Conservation (phyloP, 2,329 filamentous ascomycete genomes). For the Alternaria sp. region DNA sequence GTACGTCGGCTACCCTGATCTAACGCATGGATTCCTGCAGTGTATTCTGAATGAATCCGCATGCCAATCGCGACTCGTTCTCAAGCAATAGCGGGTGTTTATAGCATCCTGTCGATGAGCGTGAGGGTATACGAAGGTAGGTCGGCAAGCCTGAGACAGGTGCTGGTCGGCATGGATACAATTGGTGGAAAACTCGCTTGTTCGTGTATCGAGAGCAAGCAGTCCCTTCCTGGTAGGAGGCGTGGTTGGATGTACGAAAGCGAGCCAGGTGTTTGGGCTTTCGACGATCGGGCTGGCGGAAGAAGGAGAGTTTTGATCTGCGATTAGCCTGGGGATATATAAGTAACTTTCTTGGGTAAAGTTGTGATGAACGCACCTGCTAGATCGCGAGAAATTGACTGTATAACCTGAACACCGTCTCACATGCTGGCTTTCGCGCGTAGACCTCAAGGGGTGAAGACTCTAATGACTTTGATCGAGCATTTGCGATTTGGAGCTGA, state of each 20-base stretch:
- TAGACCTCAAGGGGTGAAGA: not conserved
- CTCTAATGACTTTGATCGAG: not conserved
- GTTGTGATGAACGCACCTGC: too few species aligned
- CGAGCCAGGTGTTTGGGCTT: not conserved
- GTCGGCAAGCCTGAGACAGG: not conserved
- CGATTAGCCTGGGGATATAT: not conserved
- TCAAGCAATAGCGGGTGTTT: too few species aligned
- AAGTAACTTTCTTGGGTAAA: not conserved
- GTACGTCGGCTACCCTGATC: not conserved
- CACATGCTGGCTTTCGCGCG: not conserved
- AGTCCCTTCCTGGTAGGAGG: not conserved
- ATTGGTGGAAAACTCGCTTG: not conserved
- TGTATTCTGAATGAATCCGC: too few species aligned
- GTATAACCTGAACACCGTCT: not conserved
- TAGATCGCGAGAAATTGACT: not conserved
- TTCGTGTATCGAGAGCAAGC: not conserved
- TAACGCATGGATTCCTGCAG: too few species aligned
- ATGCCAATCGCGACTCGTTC: too few species aligned
- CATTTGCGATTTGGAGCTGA: not conserved
- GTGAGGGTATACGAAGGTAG: not conserved
- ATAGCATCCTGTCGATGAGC: too few species aligned
- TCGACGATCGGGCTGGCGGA: not conserved
- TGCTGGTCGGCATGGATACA: not conserved
- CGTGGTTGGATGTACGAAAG: not conserved
- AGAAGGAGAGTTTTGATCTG: not conserved